Conservation (phyloP, 495 filamentous ascomycete genomes). For the Articulospora tetracladia region DNA sequence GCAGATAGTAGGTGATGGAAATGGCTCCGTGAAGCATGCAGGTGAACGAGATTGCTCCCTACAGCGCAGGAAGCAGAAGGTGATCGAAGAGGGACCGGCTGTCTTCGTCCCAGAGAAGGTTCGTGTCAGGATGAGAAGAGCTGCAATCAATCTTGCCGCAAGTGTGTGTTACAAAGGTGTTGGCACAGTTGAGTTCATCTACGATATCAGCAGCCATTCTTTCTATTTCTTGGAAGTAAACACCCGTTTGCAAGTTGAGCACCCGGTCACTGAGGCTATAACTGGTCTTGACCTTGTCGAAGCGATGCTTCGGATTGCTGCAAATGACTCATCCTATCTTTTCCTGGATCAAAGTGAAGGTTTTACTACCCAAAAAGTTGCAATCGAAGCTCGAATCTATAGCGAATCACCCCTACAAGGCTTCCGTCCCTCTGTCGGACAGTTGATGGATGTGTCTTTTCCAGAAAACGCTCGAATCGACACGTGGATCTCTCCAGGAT, state of each 20-base stretch:
- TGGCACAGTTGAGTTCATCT: slow-evolving; percentile 63
- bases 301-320: slow-evolving; percentile 31
- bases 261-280: slow-evolving; percentile 59
- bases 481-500: slow-evolving; percentile 57
- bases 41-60: slow-evolving; percentile 61
- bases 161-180: slow-evolving; percentile 54
- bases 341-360: not conserved
- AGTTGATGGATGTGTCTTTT: slow-evolving; percentile 53
- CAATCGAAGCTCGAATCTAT: slow-evolving; percentile 60
- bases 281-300: slow-evolving; percentile 57
- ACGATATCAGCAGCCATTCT: slow-evolving; percentile 51
- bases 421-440: slow-evolving; percentile 54
- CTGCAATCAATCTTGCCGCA: slow-evolving; percentile 42
- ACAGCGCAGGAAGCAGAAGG: slow-evolving; percentile 65
- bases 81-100: slow-evolving; percentile 31
- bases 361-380: slow-evolving; percentile 15
- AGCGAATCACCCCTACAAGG: slow-evolving; percentile 56
- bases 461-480: slow-evolving; percentile 46
- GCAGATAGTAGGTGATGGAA: slow-evolving; percentile 66
- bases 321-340: not conserved
- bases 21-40: slow-evolving; percentile 43
- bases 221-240: slow-evolving; percentile 72
- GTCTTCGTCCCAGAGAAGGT: not conserved
- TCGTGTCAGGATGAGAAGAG: slow-evolving; percentile 17
- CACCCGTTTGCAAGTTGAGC: slow-evolving; percentile 64